These are phyloP conservation scores for Penicillium digitatum DNA, from an alignment of 2,329 filamentous ascomycete species.

Conservation along the genomic window DNA sequence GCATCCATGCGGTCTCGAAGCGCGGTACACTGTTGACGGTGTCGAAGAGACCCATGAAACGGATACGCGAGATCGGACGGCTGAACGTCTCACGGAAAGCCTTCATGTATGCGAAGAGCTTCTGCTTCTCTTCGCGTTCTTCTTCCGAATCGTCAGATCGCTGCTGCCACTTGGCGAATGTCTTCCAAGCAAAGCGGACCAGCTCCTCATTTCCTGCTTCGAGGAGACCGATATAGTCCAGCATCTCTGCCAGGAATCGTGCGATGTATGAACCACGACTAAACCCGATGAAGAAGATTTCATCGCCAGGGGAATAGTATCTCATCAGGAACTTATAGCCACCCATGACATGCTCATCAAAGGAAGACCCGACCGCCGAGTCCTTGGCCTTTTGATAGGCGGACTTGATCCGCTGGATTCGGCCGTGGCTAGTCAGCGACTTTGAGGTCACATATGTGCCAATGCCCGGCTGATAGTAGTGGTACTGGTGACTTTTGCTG, in stretches of 20 bases:
- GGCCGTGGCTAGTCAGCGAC: constrained; percentile 33
- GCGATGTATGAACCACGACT: constrained; percentile 70
- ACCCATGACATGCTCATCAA: constrained; percentile 77
- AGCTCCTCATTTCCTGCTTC: constrained; percentile 82
- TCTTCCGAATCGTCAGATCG: constrained; percentile 28
- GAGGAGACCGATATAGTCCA: constrained; percentile 75
- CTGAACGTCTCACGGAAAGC: constrained; percentile 78
- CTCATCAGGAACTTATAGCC: constrained; percentile 77
- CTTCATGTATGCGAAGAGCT: constrained; percentile 71
- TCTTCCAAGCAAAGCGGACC: constrained; percentile 75
- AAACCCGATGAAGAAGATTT: constrained; percentile 71
- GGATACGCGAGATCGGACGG: constrained; percentile 67
- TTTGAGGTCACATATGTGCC: constrained; percentile 43
- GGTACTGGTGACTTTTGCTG: constrained; percentile 38
- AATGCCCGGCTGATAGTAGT: constrained; percentile 46
- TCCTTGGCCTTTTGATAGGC: constrained; percentile 50
- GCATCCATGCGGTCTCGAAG: constrained; percentile 70
- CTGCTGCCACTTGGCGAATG: constrained; percentile 43
- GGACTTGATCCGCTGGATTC: constrained; percentile 52
- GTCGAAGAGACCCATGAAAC: constrained; percentile 75
- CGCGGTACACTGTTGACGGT: constrained; percentile 75
- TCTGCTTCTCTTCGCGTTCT: constrained; percentile 30
- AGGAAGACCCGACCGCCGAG: constrained; percentile 73
- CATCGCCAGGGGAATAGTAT: constrained; percentile 58
- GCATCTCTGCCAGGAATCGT: constrained; percentile 75